Percentiles rank a stretch among this genome's conserved stretches.
phyloP scores from a whole-genome alignment of 257 asterid species.

The Coffea canephora region DNA sequence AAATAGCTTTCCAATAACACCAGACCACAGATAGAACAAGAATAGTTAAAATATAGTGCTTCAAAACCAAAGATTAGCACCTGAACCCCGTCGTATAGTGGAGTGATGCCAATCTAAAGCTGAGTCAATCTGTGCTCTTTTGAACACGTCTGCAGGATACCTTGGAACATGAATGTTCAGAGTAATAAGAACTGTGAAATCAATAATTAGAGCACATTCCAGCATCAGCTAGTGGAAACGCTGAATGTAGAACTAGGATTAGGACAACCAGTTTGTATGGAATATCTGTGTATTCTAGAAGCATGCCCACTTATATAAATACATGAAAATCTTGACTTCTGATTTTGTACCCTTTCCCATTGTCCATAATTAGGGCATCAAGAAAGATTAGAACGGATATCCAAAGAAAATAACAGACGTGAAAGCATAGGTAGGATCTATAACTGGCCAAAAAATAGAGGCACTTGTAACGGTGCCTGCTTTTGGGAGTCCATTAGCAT shows the following conservation, averaged over 20 bases:
- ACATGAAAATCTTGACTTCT: background rate
- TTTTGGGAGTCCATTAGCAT: background rate
- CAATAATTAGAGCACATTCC: background rate
- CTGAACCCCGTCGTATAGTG: slow-evolving; percentile 80
- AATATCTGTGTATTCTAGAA: background rate
- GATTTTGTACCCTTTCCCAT: background rate
- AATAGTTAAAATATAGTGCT: background rate
- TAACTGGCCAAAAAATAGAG: background rate
- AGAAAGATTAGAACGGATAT: background rate
- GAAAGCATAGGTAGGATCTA: background rate
- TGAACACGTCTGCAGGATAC: slow-evolving; percentile 83
- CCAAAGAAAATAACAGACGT: too few species aligned
- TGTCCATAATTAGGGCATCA: background rate
- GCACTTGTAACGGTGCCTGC: background rate
- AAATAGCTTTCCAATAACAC: background rate
- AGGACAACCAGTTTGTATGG: background rate
- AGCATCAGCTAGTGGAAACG: background rate
- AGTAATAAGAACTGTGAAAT: slow-evolving; percentile 3
- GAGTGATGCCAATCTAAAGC: slow-evolving; percentile 95
- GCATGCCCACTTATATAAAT: background rate
- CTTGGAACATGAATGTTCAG: slow-evolving; percentile 33
- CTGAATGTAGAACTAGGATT: background rate
- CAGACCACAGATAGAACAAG: background rate
- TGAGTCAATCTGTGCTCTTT: slow-evolving; percentile 76
- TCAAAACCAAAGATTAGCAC: slow-evolving; percentile 30